These are phyloP conservation scores for Corymbia citriodora DNA, from an alignment of 441 rosid genomes.

Conservation along the genomic window DNA sequence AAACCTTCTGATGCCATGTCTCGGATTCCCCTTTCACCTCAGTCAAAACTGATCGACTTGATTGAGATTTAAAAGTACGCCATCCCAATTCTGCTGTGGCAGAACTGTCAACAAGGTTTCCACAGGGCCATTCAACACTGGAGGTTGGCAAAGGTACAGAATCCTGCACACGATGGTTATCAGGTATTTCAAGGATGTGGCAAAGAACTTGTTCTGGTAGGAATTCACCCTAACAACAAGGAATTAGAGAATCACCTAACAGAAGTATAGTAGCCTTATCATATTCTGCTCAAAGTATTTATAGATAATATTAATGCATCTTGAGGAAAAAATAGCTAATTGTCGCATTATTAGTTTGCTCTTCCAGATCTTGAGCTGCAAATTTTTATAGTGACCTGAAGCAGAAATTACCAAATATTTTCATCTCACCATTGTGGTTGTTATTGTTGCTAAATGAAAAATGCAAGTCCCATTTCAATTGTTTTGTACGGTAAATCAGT, in stretches of 20 bases:
- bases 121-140: constrained; percentile 16
- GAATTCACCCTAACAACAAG: not conserved
- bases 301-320: not conserved
- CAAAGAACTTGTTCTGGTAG: not conserved
- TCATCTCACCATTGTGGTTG: not conserved
- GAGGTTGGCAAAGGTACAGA: constrained; percentile 6
- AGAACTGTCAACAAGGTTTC: constrained; percentile 6
- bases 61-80: constrained; percentile 18
- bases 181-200: not conserved
- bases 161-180: constrained; percentile 8
- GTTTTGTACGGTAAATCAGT: not conserved
- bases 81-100: constrained; percentile 10
- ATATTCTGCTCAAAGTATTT: not conserved
- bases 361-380: not conserved
- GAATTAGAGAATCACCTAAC: not conserved
- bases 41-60: constrained; percentile 14
- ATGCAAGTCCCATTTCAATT: not conserved
- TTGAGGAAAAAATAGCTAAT: not conserved
- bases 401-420: not conserved
- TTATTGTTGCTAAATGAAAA: not conserved
- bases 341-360: not conserved
- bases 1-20: constrained; percentile 32
- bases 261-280: not conserved
- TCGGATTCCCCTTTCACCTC: constrained; percentile 24
- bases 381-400: not conserved